Evolutionary conservation across 164 flowering plant species (phyloP), one percentile per base, ranked within the genome.

Genomic region (Stephania cephalantha): DNA sequence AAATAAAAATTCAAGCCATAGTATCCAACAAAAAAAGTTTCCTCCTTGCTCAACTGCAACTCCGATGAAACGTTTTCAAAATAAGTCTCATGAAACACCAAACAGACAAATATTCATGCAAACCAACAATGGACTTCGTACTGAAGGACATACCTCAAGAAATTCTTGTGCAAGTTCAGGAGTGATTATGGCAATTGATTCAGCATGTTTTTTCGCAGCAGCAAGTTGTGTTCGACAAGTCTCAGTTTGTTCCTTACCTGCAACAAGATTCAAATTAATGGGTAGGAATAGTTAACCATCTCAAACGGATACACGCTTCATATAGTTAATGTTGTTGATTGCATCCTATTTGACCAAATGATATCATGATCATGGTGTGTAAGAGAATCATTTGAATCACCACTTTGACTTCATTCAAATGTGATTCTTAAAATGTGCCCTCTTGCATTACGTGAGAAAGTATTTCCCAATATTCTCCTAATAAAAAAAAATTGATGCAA

Each of bases 151-250:
- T 77, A 92, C 97, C 97, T 93, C 86, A 75, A 85, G 87, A 85
- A 95, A 95, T 73, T 83, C 91, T 73, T 85, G 78, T 48, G 78
- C 84, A 74, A 93, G 90, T 76, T 86, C 95, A 69, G 92, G 88
- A 74, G 97, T 93, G 46, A 95, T 86, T 75, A 66, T 42, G 17
- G 95, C 94, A 82, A 95, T 79, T 63, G 91, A 88, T 83, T 93
- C 97, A 68, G 99, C 98, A 74, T 85, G 78, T 80, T 80, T 82
- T 85, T 89, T 93, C 50, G 96, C 92, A 74, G 74, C 84, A 66
- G 75, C 11, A 46, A 95, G 85, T 76, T 81, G 85, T 71, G 77
- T 77, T 64, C 83, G 80, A 68, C 69, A 71, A 53, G 75, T 78
- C 73, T 88, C 94, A 18, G 79, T 81, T 69, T 81, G 88, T 45